phyloP scores from a whole-genome alignment of 495 filamentous ascomycete species.

The Daldinia decipiens region DNA sequence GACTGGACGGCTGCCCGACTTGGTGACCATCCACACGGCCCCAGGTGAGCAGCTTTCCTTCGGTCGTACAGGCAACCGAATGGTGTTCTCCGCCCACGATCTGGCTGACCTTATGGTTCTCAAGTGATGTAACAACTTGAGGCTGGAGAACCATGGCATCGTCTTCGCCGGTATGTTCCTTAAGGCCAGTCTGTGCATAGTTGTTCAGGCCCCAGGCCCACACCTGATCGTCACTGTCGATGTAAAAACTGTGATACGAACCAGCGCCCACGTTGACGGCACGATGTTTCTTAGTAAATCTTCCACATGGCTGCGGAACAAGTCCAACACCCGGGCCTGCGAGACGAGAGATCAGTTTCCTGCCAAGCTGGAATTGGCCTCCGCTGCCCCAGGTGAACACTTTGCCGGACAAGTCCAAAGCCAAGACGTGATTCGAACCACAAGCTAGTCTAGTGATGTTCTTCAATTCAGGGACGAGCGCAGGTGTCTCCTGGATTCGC shows the following conservation, averaged over 20 bases:
- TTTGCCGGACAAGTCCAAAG: constrained; percentile 65
- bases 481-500: constrained; percentile 50
- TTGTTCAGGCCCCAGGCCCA: constrained; percentile 88
- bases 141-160: constrained; percentile 60
- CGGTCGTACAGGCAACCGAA: constrained; percentile 64
- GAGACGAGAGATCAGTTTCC: constrained; percentile 58
- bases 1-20: constrained; percentile 60
- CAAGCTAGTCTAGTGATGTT: constrained; percentile 65
- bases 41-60: constrained; percentile 69
- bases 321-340: constrained; percentile 65
- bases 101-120: constrained; percentile 58
- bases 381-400: constrained; percentile 77
- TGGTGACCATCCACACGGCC: constrained; percentile 70
- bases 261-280: constrained; percentile 66
- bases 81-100: constrained; percentile 75
- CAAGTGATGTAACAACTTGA: constrained; percentile 61
- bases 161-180: constrained; percentile 71
- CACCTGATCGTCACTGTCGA: constrained; percentile 72
- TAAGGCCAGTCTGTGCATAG: constrained; percentile 80
- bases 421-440: constrained; percentile 75
- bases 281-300: constrained; percentile 68
- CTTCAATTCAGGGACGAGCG: constrained; percentile 59
- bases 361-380: constrained; percentile 75
- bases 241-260: constrained; percentile 76
- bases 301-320: constrained; percentile 71